A percentile compares a stretch with the other conserved stretches of the same genome.
Conservation (phyloP, 148 eudicot species). For the Cornus kousa region DNA sequence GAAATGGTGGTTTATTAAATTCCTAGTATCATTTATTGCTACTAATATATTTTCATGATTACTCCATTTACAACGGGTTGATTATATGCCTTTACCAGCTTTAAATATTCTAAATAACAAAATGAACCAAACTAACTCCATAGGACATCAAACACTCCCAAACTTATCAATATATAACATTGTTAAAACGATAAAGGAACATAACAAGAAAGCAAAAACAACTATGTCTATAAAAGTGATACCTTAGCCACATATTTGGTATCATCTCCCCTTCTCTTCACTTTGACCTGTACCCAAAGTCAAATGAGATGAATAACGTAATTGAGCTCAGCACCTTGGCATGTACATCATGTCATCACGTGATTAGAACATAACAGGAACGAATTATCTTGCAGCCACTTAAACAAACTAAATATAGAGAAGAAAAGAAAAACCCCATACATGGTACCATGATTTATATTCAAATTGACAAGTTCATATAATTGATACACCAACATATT, state of each 20-base stretch:
- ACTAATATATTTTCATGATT: neutral
- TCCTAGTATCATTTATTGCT: neutral
- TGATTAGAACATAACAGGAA: neutral
- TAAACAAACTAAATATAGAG: neutral
- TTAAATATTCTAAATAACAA: neutral
- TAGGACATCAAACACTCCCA: neutral
- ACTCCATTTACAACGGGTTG: neutral
- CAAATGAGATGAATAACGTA: constrained; percentile 9
- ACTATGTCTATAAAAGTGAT: constrained; percentile 17
- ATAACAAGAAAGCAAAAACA: constrained; percentile 4
- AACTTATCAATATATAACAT: neutral
- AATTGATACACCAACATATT: neutral
- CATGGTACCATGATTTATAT: neutral
- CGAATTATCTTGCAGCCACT: neutral
- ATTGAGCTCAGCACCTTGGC: neutral
- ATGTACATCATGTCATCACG: neutral
- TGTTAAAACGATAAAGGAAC: neutral
- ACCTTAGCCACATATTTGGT: constrained; percentile 99
- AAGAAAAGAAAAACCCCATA: neutral
- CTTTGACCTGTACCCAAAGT: constrained; percentile 66
- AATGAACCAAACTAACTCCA: neutral
- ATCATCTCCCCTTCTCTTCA: constrained; percentile 96
- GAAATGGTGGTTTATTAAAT: too few relatives aligned
- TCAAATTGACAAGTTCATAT: neutral
- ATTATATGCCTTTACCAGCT: neutral